Evolutionary conservation across 192 early-diverging fungal genomes (phyloP), one percentile per base, ranked within the genome.

Genomic region (Backusella morwellensis): DNA sequence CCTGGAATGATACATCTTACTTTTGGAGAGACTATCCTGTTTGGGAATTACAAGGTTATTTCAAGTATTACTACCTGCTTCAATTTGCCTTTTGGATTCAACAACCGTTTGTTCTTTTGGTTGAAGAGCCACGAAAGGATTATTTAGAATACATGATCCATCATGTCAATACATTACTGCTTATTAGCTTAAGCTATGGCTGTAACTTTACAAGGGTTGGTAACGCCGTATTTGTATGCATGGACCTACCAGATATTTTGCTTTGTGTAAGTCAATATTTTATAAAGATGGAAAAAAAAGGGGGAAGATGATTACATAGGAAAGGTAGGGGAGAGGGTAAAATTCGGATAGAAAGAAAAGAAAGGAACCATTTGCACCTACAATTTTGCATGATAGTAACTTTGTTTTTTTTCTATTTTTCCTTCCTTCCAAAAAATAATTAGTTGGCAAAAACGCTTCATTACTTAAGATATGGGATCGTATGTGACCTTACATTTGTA

Each of bases 371-470:
- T 69, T 11, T 40, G 26, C 2, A n/a, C 35, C 0, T n/a, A 42
- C 19, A 77, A 54, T 47, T 56, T 66, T 32, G 29, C 32, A 38
- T 35, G 19, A 21, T 19, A n/a, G 9, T 32, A 26, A 67, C 9
- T 19, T 32, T 47, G 2, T 32, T 34, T 35, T 26, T 23, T 75
- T 56, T 50, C 47, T 54, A 42, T 47, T 34, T 23, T 66, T 74
- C 41, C 42, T 70, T 66, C 19, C 8, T 32, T 32, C 2, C 2
- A 32, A 56, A 26, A 26, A 26, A 56, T 9, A 11, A 23, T 26
- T 73, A 89, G 88, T 67, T 89, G 11, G 92, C 95, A 35, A 96
- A 96, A 83, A 89, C 89, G 63, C 79, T 94, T 32, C 91, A 93
- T 75, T 96, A 96, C 66, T 50, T 92, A 32, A 79, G 80, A 15